Base-by-base conservation (phyloP, 2,329 filamentous ascomycete genomes). In the Cercospora sp. region DNA sequence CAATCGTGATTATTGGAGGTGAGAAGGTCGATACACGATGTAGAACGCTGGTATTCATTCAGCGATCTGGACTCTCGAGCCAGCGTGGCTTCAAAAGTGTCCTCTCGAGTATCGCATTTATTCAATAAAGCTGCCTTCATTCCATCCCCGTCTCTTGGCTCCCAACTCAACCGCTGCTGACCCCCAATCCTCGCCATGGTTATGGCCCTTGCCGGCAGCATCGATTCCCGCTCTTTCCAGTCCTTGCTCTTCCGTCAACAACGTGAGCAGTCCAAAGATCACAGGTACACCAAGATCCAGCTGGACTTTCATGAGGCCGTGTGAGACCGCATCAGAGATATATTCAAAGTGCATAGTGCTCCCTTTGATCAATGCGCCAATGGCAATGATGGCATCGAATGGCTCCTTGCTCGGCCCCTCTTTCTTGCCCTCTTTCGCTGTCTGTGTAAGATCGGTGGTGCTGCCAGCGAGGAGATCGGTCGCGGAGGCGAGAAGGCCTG, bases 271-370 rank as follows among this genome's bases (percentile, higher is more conserved):
- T 13, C 95, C 94, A 80, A 98, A 97, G 67, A 98, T 87, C 68
- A 99, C 91, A 33, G 95, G 95, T 61, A 96, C 88, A 55, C 92
- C 91, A 9, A 89, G 89, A 79, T 99, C 94, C 65, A 98, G 85
- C 80, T 96, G 93, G 67, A 98, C 89, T 72, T 92, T 89, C 95
- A 99, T 99, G 69, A 99, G 85, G 6, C 93, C 95, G 70, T 97
- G 92, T 67, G 89, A 93, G 6, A 96, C 93, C 48, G 92, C 88
- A 72, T 98, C 95, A 51, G 94, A 87, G 75, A 99, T 99, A 83
- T 99, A 98, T 82, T 99, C 95, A 77, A 99, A 99, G 82, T 99
- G 95, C 93, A 97, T 97, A 6, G 95, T 98, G 82, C 96, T 92
- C 79, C 95, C 95, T 84, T 99, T 99, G 83, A 99, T 97, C 69